Percentiles rank a stretch among this genome's conserved stretches.
Conservation (phyloP, 495 filamentous ascomycete species). For the Trichoderma erinaceum region DNA sequence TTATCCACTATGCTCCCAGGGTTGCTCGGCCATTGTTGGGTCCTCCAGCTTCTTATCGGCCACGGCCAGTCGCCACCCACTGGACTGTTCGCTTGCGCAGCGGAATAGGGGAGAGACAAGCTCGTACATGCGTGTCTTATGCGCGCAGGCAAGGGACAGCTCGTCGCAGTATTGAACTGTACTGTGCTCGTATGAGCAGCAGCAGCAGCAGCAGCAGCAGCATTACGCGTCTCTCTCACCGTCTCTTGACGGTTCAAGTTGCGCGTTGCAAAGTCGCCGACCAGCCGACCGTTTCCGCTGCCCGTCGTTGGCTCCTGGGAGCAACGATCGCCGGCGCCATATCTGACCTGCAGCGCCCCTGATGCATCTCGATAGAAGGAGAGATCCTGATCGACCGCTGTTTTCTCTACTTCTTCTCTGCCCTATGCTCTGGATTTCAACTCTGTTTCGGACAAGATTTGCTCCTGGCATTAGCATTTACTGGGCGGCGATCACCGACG, state of each 20-base stretch:
- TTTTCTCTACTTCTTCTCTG: background rate
- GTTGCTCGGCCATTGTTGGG: slow-evolving; percentile 3
- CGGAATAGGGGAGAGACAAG: slow-evolving; percentile 2
- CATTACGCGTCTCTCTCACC: background rate
- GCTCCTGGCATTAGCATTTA: background rate
- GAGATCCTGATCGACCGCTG: slow-evolving; percentile 7
- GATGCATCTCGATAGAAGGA: background rate
- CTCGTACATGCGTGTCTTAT: slow-evolving; percentile 2
- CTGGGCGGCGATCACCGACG: background rate
- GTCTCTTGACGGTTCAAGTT: background rate
- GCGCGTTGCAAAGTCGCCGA: background rate
- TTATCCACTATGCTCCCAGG: slow-evolving; percentile 5
- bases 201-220: no score
- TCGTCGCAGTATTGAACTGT: background rate
- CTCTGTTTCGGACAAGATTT: background rate
- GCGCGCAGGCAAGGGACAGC: slow-evolving; percentile 1
- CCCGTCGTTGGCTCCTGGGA: background rate
- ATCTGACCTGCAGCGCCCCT: background rate
- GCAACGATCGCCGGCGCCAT: background rate
- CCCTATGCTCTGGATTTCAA: background rate
- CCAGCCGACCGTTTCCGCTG: background rate
- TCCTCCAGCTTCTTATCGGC: background rate
- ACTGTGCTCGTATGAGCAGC: background rate
- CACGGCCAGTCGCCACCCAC: background rate
- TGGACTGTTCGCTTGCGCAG: background rate